Base-by-base conservation (phyloP, 2,329 filamentous ascomycete species). In the Colletotrichum costaricense region DNA sequence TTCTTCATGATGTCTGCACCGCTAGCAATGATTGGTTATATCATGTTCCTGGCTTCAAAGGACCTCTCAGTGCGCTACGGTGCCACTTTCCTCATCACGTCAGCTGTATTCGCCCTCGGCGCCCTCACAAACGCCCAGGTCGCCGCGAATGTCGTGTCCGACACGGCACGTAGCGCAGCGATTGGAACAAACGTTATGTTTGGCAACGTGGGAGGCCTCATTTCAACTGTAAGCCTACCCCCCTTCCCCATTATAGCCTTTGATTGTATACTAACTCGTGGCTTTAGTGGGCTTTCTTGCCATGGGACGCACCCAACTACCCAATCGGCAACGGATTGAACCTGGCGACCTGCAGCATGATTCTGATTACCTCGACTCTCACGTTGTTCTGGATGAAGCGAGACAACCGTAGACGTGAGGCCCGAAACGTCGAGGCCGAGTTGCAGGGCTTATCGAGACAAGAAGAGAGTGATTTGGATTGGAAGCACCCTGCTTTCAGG, bases 251-350 rank as follows among this genome's bases (percentile, higher is more conserved):
- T 49, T 7, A 2, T 4, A 11, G 19, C 16, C 19, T 49, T 9
- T 22, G 19, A 49, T 9, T 9, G 19, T n/a, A n/a, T 49, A 19
- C 42, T 49, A 49, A 49, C 42, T n/a, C 19, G 4, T 49, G 42
- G 42, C 19, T 9, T 11, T 49, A 49, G 0, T 93, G 91, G 91
- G 86, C 85, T 1, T 93, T 92, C 81, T 77, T 93, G 56, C 87
- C 88, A 0, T 88, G 82, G 66, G 92, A 94, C 76, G 88, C 76
- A 0, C 93, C 93, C 0, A 82, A 93, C 72, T 95, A 90, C 77
- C 89, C 84, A 30, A 93, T 93, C 84, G 93, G 93, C 0, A 94
- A 94, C 78, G 92, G 92, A 0, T 78, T 94, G 22, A 94, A 94
- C 78, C 78, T 94, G 56, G 93, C 89, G 0, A 91, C 90, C 0